Evolutionary conservation across 2,329 filamentous ascomycete genomes (phyloP).

Genomic region (Ilyonectria destructans): DNA sequence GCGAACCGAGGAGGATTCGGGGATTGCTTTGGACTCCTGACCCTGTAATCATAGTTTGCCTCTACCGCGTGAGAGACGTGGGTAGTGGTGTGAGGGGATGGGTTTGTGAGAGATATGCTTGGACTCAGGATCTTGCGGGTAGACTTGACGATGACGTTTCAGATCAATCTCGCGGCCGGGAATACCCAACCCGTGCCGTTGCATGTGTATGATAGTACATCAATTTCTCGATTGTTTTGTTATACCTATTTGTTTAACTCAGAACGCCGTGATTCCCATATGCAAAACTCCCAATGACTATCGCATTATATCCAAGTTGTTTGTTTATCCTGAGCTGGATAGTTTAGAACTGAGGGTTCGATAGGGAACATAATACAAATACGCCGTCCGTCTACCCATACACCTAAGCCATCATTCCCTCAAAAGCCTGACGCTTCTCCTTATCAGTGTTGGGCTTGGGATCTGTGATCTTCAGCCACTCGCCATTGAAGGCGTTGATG

Average conservation of each 20-base stretch:
- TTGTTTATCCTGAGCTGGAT: neutral
- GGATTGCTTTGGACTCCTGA: constrained; percentile 46
- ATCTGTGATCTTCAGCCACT: constrained; percentile 80
- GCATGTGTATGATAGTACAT: constrained; percentile 55
- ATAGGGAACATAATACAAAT: neutral
- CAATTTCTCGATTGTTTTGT: constrained; percentile 43
- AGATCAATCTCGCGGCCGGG: constrained; percentile 43
- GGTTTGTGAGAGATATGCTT: constrained; percentile 44
- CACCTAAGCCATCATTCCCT: constrained; percentile 20
- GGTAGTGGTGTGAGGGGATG: constrained; percentile 37
- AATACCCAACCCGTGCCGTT: constrained; percentile 36
- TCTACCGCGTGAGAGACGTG: constrained; percentile 39
- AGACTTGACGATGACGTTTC: constrained; percentile 49
- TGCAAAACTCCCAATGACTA: constrained; percentile 11
- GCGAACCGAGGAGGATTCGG: constrained; percentile 38
- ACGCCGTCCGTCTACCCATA: neutral
- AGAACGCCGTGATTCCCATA: constrained; percentile 33
- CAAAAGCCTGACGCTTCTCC: constrained; percentile 38
- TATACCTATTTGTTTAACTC: constrained; percentile 21
- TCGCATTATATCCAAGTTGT: neutral
- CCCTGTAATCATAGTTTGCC: constrained; percentile 51
- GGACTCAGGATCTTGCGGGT: constrained; percentile 44
- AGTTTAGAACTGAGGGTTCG: neutral
- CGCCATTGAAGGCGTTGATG: constrained; percentile 97
- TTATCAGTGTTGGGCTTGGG: constrained; percentile 63